Evolutionary conservation across 2,329 filamentous ascomycete genomes (phyloP).

Genomic region (Beauveria asiatica): DNA sequence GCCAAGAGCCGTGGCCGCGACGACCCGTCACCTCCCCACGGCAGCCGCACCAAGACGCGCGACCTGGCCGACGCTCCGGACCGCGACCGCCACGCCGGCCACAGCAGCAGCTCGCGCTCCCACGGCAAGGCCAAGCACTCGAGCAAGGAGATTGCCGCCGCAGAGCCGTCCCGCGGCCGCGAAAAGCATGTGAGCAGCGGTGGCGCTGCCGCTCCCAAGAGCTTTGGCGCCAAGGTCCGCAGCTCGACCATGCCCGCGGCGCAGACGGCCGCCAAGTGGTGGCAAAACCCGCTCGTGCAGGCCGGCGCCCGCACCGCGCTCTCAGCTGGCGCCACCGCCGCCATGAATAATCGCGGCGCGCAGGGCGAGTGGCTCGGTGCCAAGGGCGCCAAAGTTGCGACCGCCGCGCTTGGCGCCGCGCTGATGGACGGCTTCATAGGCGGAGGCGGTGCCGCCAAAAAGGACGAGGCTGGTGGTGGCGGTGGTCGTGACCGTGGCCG

Average conservation of each 20-base stretch:
- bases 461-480: conserved; percentile 16
- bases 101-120: not conserved
- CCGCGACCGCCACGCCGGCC: conserved; percentile 3
- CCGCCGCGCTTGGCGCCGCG: conserved; percentile 40
- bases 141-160: not conserved
- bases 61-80: not conserved
- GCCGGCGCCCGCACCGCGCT: conserved; percentile 39
- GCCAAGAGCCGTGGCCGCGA: not conserved
- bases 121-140: conserved; percentile 5
- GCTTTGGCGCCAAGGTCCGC: conserved; percentile 14
- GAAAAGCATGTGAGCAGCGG: conserved; percentile 15
- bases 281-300: conserved; percentile 29
- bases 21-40: not conserved
- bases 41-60: not conserved
- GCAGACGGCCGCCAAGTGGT: conserved; percentile 23
- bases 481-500: not conserved
- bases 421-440: conserved; percentile 38
- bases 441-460: conserved; percentile 14
- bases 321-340: conserved; percentile 39
- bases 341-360: conserved; percentile 37
- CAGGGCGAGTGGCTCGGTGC: conserved; percentile 38
- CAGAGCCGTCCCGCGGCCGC: conserved; percentile 1
- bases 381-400: conserved; percentile 40
- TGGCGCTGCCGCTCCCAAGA: conserved; percentile 2
- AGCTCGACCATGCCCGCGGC: conserved; percentile 28